Base-by-base conservation (phyloP, 208 protist genomes). In the Acanthamoeba quina region DNA sequence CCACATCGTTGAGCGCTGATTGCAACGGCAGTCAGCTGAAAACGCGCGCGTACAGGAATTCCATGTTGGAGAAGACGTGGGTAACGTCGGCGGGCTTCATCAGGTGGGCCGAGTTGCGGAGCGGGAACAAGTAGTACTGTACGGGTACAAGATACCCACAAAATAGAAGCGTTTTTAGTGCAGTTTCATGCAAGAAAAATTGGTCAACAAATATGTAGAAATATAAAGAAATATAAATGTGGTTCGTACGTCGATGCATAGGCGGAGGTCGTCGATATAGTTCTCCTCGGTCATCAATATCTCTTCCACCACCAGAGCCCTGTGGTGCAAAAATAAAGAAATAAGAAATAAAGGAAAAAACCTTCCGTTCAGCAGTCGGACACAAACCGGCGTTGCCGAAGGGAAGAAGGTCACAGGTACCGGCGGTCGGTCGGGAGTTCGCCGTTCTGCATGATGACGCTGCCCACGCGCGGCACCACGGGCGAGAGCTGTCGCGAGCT, bases 241-340 rank as follows among this genome's bases (percentile, higher is more conserved):
- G 37, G 37, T 37, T 3, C 37, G 21, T 89, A 89, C 80, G 52
- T 58, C 47, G 37, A 89, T 89, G 52, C 80, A 89, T 3, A 68
- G 9, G 52, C 56, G 80, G 21, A 89, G 80, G 80, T 89, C 80
- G 29, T 89, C 56, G 52, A 89, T 58, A 11, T 89, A 89, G 56
- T 89, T 89, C 80, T 89, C 80, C 34, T 89, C 80, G 3, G 80
- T 89, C 52, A 89, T n/a, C 47, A 89, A 47, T 24, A 89, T 89
- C 29, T 89, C 80, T 41, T 66, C 80, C 26, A 89, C 56, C 31
- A 66, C 80, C 29, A 66, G 31, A 13, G 80, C 47, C 52, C n/a
- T 66, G 24, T 56, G 52, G 47, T 52, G 0, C 74, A 19, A 83
- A 19, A 56, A 56, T 19, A 56, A 56, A 86, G 1, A 74, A 21